Base-by-base conservation (phyloP, 208 protist genomes). In the Strigomonas culicis region DNA sequence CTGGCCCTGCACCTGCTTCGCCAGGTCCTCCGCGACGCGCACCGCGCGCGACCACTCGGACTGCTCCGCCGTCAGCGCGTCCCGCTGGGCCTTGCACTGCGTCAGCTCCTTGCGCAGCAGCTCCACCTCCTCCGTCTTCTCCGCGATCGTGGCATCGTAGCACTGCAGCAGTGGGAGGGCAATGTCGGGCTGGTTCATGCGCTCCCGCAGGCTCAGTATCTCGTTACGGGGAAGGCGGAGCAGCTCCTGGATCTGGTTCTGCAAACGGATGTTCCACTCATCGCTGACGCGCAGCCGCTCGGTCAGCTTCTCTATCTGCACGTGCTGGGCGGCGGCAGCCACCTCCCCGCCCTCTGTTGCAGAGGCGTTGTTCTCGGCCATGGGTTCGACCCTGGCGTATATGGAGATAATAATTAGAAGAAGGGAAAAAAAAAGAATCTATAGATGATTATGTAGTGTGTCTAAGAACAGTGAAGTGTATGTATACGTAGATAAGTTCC, bases 111-210 rank as follows among this genome's bases (percentile, higher is more conserved):
- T 67, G 22, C 63, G 47, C 30, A 88, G 72, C 21, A 59, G 58
- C 15, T 79, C 77, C 21, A 80, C 68, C 61, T 81, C 69, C 56
- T 89, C 74, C 24, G 79, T 59, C 62, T 86, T 90, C 63, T 94
- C 88, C 11, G 69, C 43, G 43, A 94, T 85, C n/a, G 86, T 74
- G 7, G 84, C 84, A 57, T 94, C 88, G 72, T 94, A 94, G 76
- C 84, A 94, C 74, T 91, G 88, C 34, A 94, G 68, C 7, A 94
- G 75, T 0, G 88, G 88, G 56, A 90, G 84, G 25, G 84, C 88
- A 59, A 93, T 89, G 59, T 93, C 87, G 21, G 87, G 87, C 58
- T 88, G 79, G 11, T 83, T 68, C 83, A 93, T 93, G 44, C 83
- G 74, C 32, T 81, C 73, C 1, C 80, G 77, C 67, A 94, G 67